Conservation (phyloP, 208 protist species). For the Leishmania tropica region DNA sequence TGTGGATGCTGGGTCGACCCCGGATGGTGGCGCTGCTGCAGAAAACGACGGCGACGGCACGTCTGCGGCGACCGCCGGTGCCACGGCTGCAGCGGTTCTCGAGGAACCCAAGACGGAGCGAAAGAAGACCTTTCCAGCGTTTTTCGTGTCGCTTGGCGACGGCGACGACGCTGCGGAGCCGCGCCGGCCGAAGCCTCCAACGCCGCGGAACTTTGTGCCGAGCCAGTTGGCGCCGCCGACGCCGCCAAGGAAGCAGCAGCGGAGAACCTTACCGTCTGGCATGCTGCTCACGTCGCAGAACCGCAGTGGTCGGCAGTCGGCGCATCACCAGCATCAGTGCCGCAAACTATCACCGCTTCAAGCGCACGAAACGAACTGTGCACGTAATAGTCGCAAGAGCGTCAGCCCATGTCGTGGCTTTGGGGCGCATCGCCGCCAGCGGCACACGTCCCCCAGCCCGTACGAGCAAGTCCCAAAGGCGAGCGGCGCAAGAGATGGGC, state of each 20-base stretch:
- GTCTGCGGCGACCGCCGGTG: neutral
- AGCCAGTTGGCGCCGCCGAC: slow-evolving; percentile 12
- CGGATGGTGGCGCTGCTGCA: neutral
- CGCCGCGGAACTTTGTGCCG: slow-evolving; percentile 73
- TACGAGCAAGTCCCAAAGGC: slow-evolving; percentile 5
- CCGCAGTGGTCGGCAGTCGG: neutral
- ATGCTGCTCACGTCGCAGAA: neutral
- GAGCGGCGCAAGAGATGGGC: neutral
- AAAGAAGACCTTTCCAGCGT: slow-evolving; percentile 51
- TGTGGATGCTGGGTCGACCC: neutral
- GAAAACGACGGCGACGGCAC: neutral
- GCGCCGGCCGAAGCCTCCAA: slow-evolving; percentile 73
- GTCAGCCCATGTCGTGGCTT: neutral
- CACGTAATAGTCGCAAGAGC: neutral
- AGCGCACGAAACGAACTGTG: neutral
- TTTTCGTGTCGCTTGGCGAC: slow-evolving; percentile 66
- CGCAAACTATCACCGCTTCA: neutral
- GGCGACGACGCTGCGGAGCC: slow-evolving; percentile 36
- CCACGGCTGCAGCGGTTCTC: neutral
- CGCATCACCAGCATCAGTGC: neutral
- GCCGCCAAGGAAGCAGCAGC: neutral
- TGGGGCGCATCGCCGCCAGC: neutral
- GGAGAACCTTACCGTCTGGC: neutral
- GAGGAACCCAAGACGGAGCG: slow-evolving; percentile 73
- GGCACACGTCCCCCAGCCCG: slow-evolving; percentile 5